Percentiles rank a stretch among this genome's conserved stretches.
phyloP scores from a whole-genome alignment of 208 protist genomes.

The Tritrichomonas foetus region DNA sequence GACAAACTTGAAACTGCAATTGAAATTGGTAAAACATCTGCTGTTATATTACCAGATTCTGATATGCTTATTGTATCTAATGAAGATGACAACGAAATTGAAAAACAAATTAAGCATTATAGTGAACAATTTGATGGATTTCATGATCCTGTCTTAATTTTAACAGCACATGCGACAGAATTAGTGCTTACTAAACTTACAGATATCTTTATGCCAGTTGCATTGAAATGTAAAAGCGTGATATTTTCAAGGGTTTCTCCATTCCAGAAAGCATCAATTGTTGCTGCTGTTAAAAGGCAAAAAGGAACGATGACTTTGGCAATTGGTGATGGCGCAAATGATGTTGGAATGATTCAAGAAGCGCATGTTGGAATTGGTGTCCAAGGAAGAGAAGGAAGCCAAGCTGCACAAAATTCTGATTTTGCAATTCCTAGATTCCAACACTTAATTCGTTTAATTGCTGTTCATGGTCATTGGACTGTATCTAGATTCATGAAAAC shows the following conservation, averaged over 20 bases:
- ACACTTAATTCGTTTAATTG: conserved; percentile 53
- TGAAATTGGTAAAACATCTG: conserved; percentile 49
- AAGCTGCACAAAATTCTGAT: conserved; percentile 92
- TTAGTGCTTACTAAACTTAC: not conserved
- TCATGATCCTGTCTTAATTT: not conserved
- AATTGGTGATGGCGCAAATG: conserved; percentile 96
- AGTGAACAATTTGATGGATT: not conserved
- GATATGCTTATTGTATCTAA: not conserved
- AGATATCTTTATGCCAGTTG: conserved; percentile 29
- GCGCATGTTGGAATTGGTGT: conserved; percentile 84
- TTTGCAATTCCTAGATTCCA: conserved; percentile 83
- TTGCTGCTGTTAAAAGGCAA: conserved; percentile 52
- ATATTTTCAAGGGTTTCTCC: not conserved
- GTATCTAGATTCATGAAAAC: conserved; percentile 50
- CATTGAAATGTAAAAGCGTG: not conserved
- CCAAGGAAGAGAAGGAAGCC: conserved; percentile 83
- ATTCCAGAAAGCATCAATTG: conserved; percentile 60
- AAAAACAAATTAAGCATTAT: not conserved
- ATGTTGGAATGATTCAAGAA: conserved; percentile 85
- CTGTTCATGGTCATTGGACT: conserved; percentile 75
- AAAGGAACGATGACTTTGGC: conserved; percentile 57
- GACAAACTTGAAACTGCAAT: conserved; percentile 78
- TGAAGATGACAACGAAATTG: not conserved
- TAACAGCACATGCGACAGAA: not conserved
- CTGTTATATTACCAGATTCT: conserved; percentile 40